Conservation (phyloP, 768 basidiomycete species). For the Rhodotorula kratochvilovae region DNA sequence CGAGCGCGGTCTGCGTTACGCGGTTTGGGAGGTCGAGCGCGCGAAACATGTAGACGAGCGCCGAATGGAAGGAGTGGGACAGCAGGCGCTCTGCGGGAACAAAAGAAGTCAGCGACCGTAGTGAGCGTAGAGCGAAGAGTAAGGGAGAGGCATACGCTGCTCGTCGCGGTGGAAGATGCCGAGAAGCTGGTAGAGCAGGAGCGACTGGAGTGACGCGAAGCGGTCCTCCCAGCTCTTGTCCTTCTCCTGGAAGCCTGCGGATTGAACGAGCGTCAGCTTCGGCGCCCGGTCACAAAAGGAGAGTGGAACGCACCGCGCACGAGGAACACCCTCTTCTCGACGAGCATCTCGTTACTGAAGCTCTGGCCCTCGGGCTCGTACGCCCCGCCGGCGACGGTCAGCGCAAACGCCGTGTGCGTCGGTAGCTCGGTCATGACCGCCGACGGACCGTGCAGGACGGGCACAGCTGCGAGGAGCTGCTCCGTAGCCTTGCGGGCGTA, state of each 20-base stretch:
- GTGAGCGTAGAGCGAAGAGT: neutral
- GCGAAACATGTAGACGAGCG: slow-evolving; percentile 32
- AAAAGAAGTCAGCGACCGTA: neutral
- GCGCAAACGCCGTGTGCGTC: slow-evolving; percentile 24
- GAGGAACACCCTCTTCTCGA: slow-evolving; percentile 37
- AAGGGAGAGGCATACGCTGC: slow-evolving; percentile 18
- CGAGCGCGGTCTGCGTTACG: neutral
- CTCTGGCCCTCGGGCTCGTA: slow-evolving; percentile 27
- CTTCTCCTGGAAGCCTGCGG: slow-evolving; percentile 14
- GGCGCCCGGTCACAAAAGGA: no score
- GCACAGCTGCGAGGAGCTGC: slow-evolving; percentile 19
- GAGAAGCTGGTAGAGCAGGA: slow-evolving; percentile 36
- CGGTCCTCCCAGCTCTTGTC: slow-evolving; percentile 19
- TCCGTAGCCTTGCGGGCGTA: slow-evolving; percentile 24
- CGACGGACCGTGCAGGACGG: slow-evolving; percentile 21
- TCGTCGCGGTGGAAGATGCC: slow-evolving; percentile 38
- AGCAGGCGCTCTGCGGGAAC: slow-evolving; percentile 24
- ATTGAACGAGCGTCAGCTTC: neutral
- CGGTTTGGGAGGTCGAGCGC: slow-evolving; percentile 22
- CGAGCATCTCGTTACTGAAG: slow-evolving; percentile 38
- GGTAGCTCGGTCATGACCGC: slow-evolving; percentile 17
- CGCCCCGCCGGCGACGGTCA: slow-evolving; percentile 29
- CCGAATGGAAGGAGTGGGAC: slow-evolving; percentile 34
- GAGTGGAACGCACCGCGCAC: slow-evolving; percentile 10
- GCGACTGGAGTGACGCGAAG: slow-evolving; percentile 27